phyloP scores from a whole-genome alignment of 768 basidiomycete genomes.

The Termitomyces sp. region DNA sequence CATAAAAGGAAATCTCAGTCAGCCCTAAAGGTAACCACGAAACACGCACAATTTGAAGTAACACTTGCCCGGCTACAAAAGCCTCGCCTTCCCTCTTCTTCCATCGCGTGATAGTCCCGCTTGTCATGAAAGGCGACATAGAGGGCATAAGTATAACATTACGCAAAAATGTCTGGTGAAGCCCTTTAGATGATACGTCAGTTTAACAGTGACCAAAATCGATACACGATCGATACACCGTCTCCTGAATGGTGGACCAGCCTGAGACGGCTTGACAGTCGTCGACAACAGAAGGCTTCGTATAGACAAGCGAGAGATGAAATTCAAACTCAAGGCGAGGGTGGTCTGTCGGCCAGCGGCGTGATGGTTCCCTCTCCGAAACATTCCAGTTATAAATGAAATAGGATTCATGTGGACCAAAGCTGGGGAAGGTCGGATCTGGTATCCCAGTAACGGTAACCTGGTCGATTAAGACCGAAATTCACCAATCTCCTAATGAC shows the following conservation, averaged over 20 bases:
- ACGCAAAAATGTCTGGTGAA: slow-evolving; percentile 28
- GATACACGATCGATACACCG: slow-evolving; percentile 17
- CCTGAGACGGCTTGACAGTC: slow-evolving; percentile 18
- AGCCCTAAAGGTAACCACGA: background rate
- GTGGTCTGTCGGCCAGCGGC: slow-evolving; percentile 25
- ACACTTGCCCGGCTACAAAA: slow-evolving; percentile 65
- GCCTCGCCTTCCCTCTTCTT: slow-evolving; percentile 73
- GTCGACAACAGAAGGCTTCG: slow-evolving; percentile 19
- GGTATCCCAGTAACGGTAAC: background rate
- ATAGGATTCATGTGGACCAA: background rate
- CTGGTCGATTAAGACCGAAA: background rate
- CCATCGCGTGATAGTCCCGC: slow-evolving; percentile 77
- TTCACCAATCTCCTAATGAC: background rate
- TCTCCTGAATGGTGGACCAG: slow-evolving; percentile 16
- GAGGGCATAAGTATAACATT: slow-evolving; percentile 66
- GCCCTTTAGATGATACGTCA: slow-evolving; percentile 17
- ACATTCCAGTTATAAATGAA: background rate
- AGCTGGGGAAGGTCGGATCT: background rate
- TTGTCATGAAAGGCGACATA: slow-evolving; percentile 88
- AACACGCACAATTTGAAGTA: slow-evolving; percentile 67
- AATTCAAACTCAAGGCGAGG: slow-evolving; percentile 12
- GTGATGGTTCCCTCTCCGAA: background rate
- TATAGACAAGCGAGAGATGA: slow-evolving; percentile 17
- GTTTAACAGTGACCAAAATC: background rate
- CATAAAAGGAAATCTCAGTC: background rate